Conservation (phyloP, 2,329 filamentous ascomycete species). For the Diaporthe helianthi region DNA sequence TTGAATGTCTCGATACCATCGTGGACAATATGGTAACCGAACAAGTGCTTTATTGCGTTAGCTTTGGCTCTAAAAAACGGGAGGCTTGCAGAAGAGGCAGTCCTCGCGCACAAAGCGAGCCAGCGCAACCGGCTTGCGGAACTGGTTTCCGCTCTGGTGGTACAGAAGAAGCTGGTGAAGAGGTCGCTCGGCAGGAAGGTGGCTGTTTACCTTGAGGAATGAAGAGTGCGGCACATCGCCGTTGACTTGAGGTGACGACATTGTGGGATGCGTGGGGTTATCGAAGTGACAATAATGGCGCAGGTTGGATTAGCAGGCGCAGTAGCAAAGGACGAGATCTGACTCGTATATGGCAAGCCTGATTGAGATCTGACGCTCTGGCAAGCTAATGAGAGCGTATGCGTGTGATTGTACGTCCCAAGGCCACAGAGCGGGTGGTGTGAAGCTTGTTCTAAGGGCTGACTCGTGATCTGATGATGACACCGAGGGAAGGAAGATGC, state of each 20-base stretch:
- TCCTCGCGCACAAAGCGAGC: not conserved
- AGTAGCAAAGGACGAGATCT: conserved; percentile 19
- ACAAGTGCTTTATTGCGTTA: conserved; percentile 70
- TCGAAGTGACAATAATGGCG: not conserved
- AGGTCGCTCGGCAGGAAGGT: not conserved
- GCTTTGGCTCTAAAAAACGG: not conserved
- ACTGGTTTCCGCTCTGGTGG: not conserved
- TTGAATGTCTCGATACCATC: conserved; percentile 82
- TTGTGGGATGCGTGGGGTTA: conserved; percentile 34
- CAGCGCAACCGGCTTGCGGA: not conserved
- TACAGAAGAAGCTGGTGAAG: not conserved
- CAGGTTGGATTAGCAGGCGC: not conserved
- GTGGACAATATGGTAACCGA: conserved; percentile 82
- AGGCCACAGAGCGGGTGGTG: conserved; percentile 2
- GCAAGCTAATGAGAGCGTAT: not conserved
- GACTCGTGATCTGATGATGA: conserved; percentile 10
- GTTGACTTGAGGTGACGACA: conserved; percentile 54
- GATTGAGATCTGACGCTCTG: conserved; percentile 23
- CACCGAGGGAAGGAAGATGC: not conserved
- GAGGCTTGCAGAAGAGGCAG: not conserved
- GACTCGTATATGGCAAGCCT: conserved; percentile 2
- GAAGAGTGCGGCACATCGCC: conserved; percentile 58
- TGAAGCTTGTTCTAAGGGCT: conserved; percentile 14
- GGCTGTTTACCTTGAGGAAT: conserved; percentile 55
- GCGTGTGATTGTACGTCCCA: conserved; percentile 1